Evolutionary conservation across 805 yeast genomes (phyloP), one percentile per base, ranked within the genome.

Genomic region (Brettanomyces naardenensis): DNA sequence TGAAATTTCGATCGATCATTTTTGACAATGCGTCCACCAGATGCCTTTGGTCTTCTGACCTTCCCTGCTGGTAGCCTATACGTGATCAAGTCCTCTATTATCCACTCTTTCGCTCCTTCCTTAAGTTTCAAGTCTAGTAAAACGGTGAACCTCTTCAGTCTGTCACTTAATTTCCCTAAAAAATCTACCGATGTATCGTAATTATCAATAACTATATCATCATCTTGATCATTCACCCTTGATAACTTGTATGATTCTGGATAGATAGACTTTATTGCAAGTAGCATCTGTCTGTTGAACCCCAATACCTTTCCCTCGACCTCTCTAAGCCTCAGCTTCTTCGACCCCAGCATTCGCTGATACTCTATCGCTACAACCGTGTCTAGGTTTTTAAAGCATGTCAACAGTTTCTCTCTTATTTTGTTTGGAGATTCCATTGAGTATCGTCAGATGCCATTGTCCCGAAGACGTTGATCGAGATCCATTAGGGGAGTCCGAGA

Each of bases 1-100:
- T 48, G 51, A 48, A 63, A 69, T 34, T 59, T 63, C 1, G 60
- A 46, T 10, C 61, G 42, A 23, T 58, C 58, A 42, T 69, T 70
- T 37, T 29, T 30, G 7, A 30, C 29, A 7, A 31, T 22, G n/a
- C n/a, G n/a, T 7, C n/a, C 9, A 15, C 27, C 19, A 7, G 26
- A 23, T 9, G 10, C 26, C 11, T 23, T 23, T 7, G 26, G 26
- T 23, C 26, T 7, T 9, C 11, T 23, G 26, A n/a, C 17, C 6
- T 19, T 26, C n/a, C 9, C 23, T 26, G 7, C 14, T 17, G 27
- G 17, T 5, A 23, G 17, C 22, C 26, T 23, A 4, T 14, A 28
- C 17, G 31, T 32, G 9, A 19, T 37, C 6, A 27, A 25, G 7
- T 34, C 23, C 4, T 26, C 10, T 7, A 31, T 37, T 3, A n/a